Evolutionary conservation across 805 yeast genomes (phyloP).

Genomic region (Spathaspora arborariae): DNA sequence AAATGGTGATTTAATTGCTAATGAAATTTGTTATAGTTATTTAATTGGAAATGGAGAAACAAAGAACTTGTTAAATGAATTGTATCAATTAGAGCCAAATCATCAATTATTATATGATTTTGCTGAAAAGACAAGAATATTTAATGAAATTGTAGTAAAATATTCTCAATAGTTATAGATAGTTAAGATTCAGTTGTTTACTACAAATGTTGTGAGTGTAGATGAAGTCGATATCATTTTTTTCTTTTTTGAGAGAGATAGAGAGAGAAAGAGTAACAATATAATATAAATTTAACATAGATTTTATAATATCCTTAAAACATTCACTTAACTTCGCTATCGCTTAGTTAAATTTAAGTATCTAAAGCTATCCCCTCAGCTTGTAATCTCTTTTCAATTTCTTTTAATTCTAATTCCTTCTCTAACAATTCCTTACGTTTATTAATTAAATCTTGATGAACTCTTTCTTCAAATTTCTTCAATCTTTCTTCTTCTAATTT

Average conservation of each 20-base stretch:
- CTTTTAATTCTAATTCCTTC: constrained; percentile 81
- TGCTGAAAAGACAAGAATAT: constrained; percentile 56
- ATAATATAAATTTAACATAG: no score
- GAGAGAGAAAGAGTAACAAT: no score
- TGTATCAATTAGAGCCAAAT: constrained; percentile 45
- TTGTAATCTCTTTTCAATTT: constrained; percentile 68
- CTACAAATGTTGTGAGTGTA: no score
- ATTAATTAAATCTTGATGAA: constrained; percentile 77
- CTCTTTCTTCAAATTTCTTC: constrained; percentile 80
- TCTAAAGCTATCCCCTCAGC: constrained; percentile 45
- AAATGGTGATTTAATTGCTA: constrained; percentile 52
- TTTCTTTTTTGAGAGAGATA: no score
- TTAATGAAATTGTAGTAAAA: constrained; percentile 66
- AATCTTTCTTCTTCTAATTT: constrained; percentile 86
- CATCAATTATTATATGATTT: constrained; percentile 59
- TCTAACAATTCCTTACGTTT: constrained; percentile 80
- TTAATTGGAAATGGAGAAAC: constrained; percentile 44
- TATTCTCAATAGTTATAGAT: constrained; percentile 36
- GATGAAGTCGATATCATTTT: no score
- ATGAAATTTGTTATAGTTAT: constrained; percentile 60
- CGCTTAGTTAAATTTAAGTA: background rate
- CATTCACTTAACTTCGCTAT: background rate
- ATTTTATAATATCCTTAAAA: no score
- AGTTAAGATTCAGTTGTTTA: no score
- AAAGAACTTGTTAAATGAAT: constrained; percentile 42